Conservation (phyloP, 768 basidiomycete species). For the Trametes cinnabarina region DNA sequence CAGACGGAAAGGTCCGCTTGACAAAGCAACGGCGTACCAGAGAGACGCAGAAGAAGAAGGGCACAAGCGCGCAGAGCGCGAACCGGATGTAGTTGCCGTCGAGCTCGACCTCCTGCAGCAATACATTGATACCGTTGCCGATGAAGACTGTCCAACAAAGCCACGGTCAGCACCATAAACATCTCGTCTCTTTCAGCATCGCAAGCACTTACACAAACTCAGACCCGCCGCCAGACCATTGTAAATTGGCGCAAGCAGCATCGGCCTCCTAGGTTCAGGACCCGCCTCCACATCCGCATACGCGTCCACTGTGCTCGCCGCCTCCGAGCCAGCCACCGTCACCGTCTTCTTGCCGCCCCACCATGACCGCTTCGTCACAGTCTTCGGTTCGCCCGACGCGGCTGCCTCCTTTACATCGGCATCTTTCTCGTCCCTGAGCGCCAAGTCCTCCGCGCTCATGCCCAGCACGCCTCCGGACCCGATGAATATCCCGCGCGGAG, state of each 20-base stretch:
- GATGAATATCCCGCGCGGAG: slow-evolving; percentile 27
- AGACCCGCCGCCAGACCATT: slow-evolving; percentile 36
- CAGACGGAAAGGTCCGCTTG: not conserved
- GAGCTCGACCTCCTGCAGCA: slow-evolving; percentile 53
- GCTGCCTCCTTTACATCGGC: slow-evolving; percentile 16
- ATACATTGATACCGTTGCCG: slow-evolving; percentile 58
- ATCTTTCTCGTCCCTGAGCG: slow-evolving; percentile 17
- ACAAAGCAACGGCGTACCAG: slow-evolving; percentile 29
- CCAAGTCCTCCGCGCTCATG: slow-evolving; percentile 24
- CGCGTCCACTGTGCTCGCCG: slow-evolving; percentile 7
- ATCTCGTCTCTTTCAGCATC: not conserved
- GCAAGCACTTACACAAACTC: slow-evolving; percentile 28
- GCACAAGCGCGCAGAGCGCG: slow-evolving; percentile 42
- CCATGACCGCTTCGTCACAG: slow-evolving; percentile 45
- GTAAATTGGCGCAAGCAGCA: slow-evolving; percentile 38
- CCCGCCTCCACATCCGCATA: slow-evolving; percentile 31
- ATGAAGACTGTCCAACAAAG: slow-evolving; percentile 50
- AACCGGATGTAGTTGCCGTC: slow-evolving; percentile 45
- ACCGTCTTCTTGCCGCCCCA: slow-evolving; percentile 53
- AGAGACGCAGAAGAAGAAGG: slow-evolving; percentile 46
- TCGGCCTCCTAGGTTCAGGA: slow-evolving; percentile 30
- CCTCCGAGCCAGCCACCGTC: slow-evolving; percentile 26
- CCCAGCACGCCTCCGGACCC: slow-evolving; percentile 18
- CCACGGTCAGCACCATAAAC: not conserved
- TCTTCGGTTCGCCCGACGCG: slow-evolving; percentile 3